Base-by-base conservation (phyloP, 2,329 filamentous ascomycete species). In the Alternaria dauci region DNA sequence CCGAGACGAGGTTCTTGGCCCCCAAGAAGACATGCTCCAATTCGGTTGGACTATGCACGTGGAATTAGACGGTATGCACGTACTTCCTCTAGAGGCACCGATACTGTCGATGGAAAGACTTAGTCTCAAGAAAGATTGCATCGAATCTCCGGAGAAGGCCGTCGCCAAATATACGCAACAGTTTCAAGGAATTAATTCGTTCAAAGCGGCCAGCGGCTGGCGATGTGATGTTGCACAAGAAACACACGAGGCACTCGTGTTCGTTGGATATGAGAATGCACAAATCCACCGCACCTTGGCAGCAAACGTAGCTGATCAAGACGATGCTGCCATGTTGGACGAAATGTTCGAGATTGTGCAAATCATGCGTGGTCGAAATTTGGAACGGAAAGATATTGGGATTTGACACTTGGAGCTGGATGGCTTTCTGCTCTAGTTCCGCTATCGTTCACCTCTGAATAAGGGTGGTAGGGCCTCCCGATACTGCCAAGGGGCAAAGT, bases 31-130 rank as follows among this genome's bases (percentile, higher is more conserved):
- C 12, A 62, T 73, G 55, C 69, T 76, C 8, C 64, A 72, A 14
- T 75, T 76, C 52, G 58, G 66, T 62, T 76, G 72, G 73, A 67
- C 67, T 12, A 46, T 74, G 28, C 72, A 74, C 46, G 59, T 75
- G 58, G 63, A 69, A 38, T 52, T 75, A 11, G 63, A 70, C 46
- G 57, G 55, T 32, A 70, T 68, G 55, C 48, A 48, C 46, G 64
- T 63, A 39, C 62, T 72, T 23, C 68, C 70, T 20, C 52, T 73
- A 32, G 69, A 71, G 26, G 69, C 70, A 36, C 73, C 72, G 20
- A 61, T 74, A 39, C 59, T 75, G 55, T 62, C 62, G 39, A 64
- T 76, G 23, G 67, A 71, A 43, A 70, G 62, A 58, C 34, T 70
- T 5, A 54, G 52, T n/a, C 52, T 72, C 14, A 51, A 63, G 18